Conservation (phyloP, 75 land plant genomes). For the Pseudotsuga menziesii region DNA sequence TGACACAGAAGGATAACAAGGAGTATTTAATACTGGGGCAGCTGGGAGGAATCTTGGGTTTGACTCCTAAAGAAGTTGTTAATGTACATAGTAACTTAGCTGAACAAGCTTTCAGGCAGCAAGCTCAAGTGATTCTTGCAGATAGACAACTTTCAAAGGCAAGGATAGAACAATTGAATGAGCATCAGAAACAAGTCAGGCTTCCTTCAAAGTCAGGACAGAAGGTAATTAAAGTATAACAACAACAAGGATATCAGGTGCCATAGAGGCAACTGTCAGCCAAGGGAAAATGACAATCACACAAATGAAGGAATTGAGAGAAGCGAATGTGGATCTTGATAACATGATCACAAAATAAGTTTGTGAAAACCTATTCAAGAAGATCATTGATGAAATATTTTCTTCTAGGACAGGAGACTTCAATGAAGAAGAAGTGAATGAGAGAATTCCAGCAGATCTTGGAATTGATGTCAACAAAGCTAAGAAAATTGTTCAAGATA, state of each 20-base stretch:
- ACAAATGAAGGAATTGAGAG: constrained; percentile 81
- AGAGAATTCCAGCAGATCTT: constrained; percentile 72
- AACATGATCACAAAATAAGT: constrained; percentile 69
- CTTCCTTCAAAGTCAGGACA: constrained; percentile 79
- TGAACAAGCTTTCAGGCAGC: constrained; percentile 85
- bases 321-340: constrained; percentile 68
- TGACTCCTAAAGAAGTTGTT: constrained; percentile 63
- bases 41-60: constrained; percentile 77
- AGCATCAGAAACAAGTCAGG: constrained; percentile 78
- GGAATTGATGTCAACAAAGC: constrained; percentile 59
- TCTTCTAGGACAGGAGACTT: constrained; percentile 90
- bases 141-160: constrained; percentile 90
- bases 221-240: constrained; percentile 78
- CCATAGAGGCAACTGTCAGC: constrained; percentile 80
- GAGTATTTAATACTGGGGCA: constrained; percentile 74
- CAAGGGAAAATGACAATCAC: constrained; percentile 65
- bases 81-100: constrained; percentile 73
- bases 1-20: constrained; percentile 57
- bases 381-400: constrained; percentile 70
- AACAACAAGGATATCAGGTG: constrained; percentile 78
- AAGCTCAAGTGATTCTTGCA: constrained; percentile 88
- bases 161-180: constrained; percentile 72
- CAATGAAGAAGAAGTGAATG: constrained; percentile 76
- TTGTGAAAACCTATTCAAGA: constrained; percentile 76
- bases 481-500: constrained; percentile 57